Conservation (phyloP, 176 grass and related monocot species). For the Aegilops longissima region DNA sequence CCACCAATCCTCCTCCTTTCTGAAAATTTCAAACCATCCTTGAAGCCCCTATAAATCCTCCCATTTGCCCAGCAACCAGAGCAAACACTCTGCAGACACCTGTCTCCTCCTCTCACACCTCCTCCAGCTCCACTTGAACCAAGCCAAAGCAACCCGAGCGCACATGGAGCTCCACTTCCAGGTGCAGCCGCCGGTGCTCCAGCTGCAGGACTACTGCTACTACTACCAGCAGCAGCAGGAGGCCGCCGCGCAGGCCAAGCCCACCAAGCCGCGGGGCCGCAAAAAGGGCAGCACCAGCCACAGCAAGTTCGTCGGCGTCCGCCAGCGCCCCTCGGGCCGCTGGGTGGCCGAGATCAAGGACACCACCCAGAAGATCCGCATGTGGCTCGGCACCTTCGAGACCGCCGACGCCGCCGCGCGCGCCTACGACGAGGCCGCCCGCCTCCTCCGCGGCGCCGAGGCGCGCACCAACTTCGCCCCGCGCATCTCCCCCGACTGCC, state of each 20-base stretch:
- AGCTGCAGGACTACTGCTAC: conserved; percentile 44
- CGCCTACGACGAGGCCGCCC: conserved; percentile 92
- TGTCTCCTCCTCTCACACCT: conserved; percentile 28
- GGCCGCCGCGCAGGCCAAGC: conserved; percentile 45
- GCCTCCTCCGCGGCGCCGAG: conserved; percentile 81
- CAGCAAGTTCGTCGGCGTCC: conserved; percentile 89
- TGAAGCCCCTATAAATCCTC: conserved; percentile 56
- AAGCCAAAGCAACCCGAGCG: background rate
- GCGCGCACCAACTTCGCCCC: conserved; percentile 79
- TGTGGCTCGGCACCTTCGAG: conserved; percentile 97
- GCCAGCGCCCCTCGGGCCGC: conserved; percentile 70
- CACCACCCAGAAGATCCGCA: conserved; percentile 91
- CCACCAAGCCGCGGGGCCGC: conserved; percentile 54
- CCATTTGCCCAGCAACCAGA: conserved; percentile 32
- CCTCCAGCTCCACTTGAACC: conserved; percentile 1
- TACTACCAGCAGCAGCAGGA: conserved; percentile 56
- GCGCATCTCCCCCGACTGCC: conserved; percentile 49
- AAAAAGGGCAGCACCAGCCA: conserved; percentile 55
- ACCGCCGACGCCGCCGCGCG: conserved; percentile 89
- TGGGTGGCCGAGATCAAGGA: conserved; percentile 99
- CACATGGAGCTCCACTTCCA: conserved; percentile 88
- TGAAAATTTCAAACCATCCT: background rate
- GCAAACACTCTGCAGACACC: conserved; percentile 39
- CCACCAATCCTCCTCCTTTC: conserved; percentile 6
- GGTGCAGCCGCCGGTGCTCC: conserved; percentile 8